These are phyloP conservation scores for Russula vinacea DNA, from an alignment of 768 basidiomycete species.

Conservation along the genomic window DNA sequence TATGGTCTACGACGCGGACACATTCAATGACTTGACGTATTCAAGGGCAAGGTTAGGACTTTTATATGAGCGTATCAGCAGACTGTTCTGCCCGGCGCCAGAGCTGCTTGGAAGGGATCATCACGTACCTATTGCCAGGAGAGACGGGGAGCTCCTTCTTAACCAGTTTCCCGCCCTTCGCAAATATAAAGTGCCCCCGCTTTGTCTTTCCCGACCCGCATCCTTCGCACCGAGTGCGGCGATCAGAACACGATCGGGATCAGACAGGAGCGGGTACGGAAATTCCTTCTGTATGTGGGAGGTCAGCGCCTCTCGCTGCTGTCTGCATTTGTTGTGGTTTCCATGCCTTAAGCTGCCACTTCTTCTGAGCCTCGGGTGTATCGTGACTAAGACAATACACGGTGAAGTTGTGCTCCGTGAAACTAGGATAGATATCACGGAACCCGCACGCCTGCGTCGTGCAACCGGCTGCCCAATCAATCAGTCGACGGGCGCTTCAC, in stretches of 20 bases:
- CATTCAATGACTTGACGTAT: constrained; percentile 52
- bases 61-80: constrained; percentile 8
- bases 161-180: constrained; percentile 83
- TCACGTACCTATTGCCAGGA: constrained; percentile 71
- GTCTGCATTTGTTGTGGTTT: not conserved
- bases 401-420: constrained; percentile 59
- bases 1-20: constrained; percentile 2
- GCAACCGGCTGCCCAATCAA: constrained; percentile 67
- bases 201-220: constrained; percentile 73
- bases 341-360: constrained; percentile 83
- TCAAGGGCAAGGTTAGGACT: constrained; percentile 66
- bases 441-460: constrained; percentile 92
- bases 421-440: constrained; percentile 78
- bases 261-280: constrained; percentile 83
- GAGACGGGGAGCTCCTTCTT: constrained; percentile 85
- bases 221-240: constrained; percentile 66
- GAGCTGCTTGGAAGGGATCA: not conserved
- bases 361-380: constrained; percentile 65
- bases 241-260: constrained; percentile 80
- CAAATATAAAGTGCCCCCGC: constrained; percentile 92
- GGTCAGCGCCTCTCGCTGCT: constrained; percentile 12
- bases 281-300: constrained; percentile 60
- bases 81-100: not conserved
- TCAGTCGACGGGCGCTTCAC: not conserved
- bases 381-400: constrained; percentile 88